phyloP scores from a whole-genome alignment of 805 yeast genomes.

The Cyberlindnera galapagoensis region DNA sequence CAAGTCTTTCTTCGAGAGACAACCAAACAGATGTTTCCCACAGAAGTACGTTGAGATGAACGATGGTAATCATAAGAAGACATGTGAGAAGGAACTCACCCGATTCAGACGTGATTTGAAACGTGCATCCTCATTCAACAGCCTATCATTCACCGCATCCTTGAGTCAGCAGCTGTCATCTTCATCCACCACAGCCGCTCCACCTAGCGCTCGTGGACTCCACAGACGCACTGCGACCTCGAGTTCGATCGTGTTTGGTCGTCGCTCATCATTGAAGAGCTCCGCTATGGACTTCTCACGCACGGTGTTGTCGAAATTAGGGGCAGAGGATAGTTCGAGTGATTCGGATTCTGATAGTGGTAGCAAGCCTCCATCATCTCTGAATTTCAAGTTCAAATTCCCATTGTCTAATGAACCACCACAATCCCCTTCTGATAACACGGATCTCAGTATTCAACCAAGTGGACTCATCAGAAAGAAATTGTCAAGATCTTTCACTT shows the following conservation, averaged over 20 bases:
- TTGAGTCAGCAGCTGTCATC: conserved; percentile 1
- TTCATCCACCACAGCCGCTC: conserved; percentile 3
- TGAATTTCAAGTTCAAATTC: conserved; percentile 23
- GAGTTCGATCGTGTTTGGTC: conserved; percentile 14
- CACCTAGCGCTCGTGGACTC: conserved; percentile 6
- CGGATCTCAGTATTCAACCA: conserved; percentile 6
- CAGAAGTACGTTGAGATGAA: conserved; percentile 85
- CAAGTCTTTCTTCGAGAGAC: conserved; percentile 60
- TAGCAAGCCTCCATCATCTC: conserved; percentile 20
- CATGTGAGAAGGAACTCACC: conserved; percentile 48
- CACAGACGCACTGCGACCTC: conserved; percentile 23
- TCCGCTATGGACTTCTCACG: conserved; percentile 15
- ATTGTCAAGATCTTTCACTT: conserved; percentile 17
- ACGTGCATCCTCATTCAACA: conserved; percentile 30
- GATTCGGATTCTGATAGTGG: conserved; percentile 7
- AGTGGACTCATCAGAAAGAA: conserved; percentile 12
- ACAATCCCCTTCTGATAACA: conserved; percentile 5
- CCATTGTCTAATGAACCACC: conserved; percentile 11
- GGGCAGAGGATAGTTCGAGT: not conserved
- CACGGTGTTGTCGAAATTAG: conserved; percentile 3
- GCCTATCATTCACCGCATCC: conserved; percentile 19
- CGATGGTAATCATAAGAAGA: conserved; percentile 44
- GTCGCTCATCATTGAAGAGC: conserved; percentile 16
- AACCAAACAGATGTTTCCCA: conserved; percentile 59
- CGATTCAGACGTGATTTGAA: conserved; percentile 42